A percentile compares a stretch with the other conserved stretches of the same genome.
These are phyloP conservation scores for Leishmania aethiopica DNA, from an alignment of 208 protist genomes.

Conservation along the genomic window DNA sequence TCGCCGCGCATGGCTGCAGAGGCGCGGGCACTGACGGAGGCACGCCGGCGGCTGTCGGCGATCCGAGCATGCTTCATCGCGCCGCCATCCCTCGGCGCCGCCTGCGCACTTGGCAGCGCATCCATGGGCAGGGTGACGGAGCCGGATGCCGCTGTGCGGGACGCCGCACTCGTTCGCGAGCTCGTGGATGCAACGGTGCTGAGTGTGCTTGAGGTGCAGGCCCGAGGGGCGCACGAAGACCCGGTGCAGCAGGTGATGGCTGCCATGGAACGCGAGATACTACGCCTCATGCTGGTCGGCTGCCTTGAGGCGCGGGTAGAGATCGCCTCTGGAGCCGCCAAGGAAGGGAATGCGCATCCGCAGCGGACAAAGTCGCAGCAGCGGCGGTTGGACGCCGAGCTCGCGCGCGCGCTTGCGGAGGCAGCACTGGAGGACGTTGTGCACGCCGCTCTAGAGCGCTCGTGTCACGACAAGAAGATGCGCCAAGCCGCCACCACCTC, in stretches of 20 bases:
- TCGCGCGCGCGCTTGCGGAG: constrained; percentile 19
- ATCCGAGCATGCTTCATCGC: constrained; percentile 28
- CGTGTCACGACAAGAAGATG: background rate
- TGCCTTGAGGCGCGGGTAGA: background rate
- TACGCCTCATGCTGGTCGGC: constrained; percentile 15
- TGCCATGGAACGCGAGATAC: constrained; percentile 24
- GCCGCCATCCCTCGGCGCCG: constrained; percentile 5
- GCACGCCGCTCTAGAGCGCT: background rate
- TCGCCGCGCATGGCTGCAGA: constrained; percentile 39
- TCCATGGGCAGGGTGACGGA: constrained; percentile 7
- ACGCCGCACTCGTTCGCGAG: background rate
- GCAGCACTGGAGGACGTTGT: constrained; percentile 14
- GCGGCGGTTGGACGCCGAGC: constrained; percentile 1
- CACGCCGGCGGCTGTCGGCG: constrained; percentile 44
- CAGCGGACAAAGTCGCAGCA: background rate
- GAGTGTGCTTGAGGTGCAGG: constrained; percentile 17
- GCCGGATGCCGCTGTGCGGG: background rate
- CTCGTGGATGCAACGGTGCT: constrained; percentile 13
- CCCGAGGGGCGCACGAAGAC: background rate
- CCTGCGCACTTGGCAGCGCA: background rate
- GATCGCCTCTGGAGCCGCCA: background rate
- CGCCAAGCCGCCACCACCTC: background rate
- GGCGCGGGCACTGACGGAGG: constrained; percentile 44
- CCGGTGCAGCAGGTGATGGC: constrained; percentile 18
- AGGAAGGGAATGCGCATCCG: background rate